Conservation (phyloP, 1,284 basidiomycete species). For the Thelephora terrestris region DNA sequence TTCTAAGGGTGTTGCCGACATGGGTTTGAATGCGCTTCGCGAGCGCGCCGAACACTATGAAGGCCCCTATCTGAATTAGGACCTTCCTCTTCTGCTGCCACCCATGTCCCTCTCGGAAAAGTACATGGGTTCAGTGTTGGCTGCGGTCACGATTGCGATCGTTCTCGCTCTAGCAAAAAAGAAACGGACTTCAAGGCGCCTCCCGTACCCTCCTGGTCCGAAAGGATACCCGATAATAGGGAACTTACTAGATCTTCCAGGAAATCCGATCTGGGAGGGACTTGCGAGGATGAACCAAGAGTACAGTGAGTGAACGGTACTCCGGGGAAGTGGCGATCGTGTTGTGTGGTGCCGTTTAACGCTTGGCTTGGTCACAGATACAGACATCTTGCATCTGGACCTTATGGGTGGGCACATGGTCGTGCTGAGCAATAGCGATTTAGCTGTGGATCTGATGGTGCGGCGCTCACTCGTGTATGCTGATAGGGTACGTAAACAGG, state of each 20-base stretch:
- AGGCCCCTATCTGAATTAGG: neutral
- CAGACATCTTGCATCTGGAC: slow-evolving; percentile 20
- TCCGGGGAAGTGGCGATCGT: neutral
- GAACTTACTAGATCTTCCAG: slow-evolving; percentile 1
- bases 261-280: neutral
- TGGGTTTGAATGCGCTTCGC: too few species aligned
- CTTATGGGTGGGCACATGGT: slow-evolving; percentile 17
- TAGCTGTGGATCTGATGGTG: slow-evolving; percentile 16
- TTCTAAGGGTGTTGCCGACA: too few species aligned
- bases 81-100: neutral
- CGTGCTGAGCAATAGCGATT: slow-evolving; percentile 16
- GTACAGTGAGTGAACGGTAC: neutral
- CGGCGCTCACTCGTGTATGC: slow-evolving; percentile 18
- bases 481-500: slow-evolving; percentile 14
- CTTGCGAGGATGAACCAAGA: too few species aligned
- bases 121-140: too few species aligned
- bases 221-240: slow-evolving; percentile 3
- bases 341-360: too few species aligned
- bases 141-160: too few species aligned
- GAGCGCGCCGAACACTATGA: too few species aligned
- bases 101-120: neutral
- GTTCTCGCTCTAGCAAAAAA: neutral
- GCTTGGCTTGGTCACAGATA: neutral
- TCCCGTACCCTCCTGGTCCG: slow-evolving; percentile 1
- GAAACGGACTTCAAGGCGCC: neutral